Base-by-base conservation (phyloP, 208 protist species). In the Wallacemonas sp. region DNA sequence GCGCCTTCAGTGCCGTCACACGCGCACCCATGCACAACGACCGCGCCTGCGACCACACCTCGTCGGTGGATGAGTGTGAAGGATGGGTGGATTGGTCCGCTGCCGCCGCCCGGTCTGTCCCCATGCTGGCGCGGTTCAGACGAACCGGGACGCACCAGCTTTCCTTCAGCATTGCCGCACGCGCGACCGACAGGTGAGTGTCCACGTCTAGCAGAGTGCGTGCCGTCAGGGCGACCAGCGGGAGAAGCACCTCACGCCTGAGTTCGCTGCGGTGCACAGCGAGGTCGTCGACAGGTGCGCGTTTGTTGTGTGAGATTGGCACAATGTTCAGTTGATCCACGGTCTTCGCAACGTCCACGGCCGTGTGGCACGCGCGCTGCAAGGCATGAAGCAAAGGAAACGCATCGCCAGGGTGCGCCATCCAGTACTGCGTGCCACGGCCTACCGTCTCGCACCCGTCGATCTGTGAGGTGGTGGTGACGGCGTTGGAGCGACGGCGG, bases 1-100 rank as follows among this genome's bases (percentile, higher is more conserved):
- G 36, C 10, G 39, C 26, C 41, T 73, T 54, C 6, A 32, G 34
- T 30, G 62, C 65, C 1, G 42, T 46, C 1, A 73, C 50, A 15
- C 67, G 66, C 13, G 68, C 26, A 27, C 48, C 46, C 17, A 68
- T 38, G 61, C 60, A 68, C 15, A 70, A 34, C 3, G 67, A 52
- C n/a, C 60, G 32, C 19, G 69, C 63, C 1, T 30, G 55, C 15
- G 34, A 33, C 69, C 69, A 75, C 41, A n/a, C n/a, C n/a, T n/a
- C n/a, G n/a, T n/a, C n/a, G n/a, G n/a, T n/a, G n/a, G n/a, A n/a
- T n/a, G n/a, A n/a, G n/a, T n/a, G n/a, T n/a, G n/a, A n/a, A n/a
- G n/a, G n/a, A n/a, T n/a, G n/a, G n/a, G n/a, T n/a, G n/a, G n/a
- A n/a, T n/a, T n/a, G n/a, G n/a, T n/a, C n/a, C n/a, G n/a, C n/a